phyloP scores from a whole-genome alignment of 768 basidiomycete species.

The Omphalotus guepiniiformis region DNA sequence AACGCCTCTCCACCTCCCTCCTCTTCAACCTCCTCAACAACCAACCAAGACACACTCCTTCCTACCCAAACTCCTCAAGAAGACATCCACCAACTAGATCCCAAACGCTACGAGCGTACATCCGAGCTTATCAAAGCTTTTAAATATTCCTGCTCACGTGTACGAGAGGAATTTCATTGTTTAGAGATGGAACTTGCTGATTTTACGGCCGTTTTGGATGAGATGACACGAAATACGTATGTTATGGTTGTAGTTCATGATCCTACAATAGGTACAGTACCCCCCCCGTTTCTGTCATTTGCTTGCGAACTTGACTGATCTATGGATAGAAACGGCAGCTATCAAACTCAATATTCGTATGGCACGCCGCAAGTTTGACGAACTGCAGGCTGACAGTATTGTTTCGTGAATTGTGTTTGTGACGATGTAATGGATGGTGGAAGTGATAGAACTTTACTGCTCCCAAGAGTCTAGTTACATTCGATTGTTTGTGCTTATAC shows the following conservation, averaged over 20 bases:
- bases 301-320: conserved; percentile 1
- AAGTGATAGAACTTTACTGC: too few species aligned
- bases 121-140: conserved; percentile 95
- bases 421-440: too few species aligned
- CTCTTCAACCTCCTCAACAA: conserved; percentile 18
- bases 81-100: conserved; percentile 44
- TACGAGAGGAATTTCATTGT: conserved; percentile 81
- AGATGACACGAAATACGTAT: conserved; percentile 91
- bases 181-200: conserved; percentile 83
- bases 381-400: conserved; percentile 74
- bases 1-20: conserved; percentile 24
- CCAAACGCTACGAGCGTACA: conserved; percentile 80
- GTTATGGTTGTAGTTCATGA: conserved; percentile 87
- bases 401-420: conserved; percentile 22
- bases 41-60: conserved; percentile 14
- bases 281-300: neutral
- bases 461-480: too few species aligned
- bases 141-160: conserved; percentile 84
- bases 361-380: conserved; percentile 84
- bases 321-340: conserved; percentile 75
- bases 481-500: too few species aligned
- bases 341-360: conserved; percentile 84
- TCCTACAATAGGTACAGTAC: conserved; percentile 67
- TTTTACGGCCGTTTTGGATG: conserved; percentile 87
- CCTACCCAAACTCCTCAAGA: conserved; percentile 13